A percentile compares a stretch with the other conserved stretches of the same genome.
These are phyloP conservation scores for Fusarium fracticaudum DNA, from an alignment of 2,329 filamentous ascomycete species.

Conservation along the genomic window DNA sequence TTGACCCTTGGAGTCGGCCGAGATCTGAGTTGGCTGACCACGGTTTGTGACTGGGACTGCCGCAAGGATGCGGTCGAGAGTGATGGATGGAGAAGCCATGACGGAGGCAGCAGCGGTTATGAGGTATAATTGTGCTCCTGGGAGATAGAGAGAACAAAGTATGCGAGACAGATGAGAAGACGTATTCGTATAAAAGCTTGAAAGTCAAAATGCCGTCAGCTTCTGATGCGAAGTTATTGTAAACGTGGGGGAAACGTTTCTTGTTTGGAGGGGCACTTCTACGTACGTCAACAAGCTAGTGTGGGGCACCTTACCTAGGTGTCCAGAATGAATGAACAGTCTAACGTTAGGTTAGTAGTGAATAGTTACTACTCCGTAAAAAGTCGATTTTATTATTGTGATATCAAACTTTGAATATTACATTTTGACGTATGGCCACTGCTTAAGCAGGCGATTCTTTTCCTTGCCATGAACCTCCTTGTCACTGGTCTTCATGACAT, in stretches of 20 bases:
- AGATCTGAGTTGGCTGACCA: slow-evolving; percentile 89
- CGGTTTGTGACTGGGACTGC: slow-evolving; percentile 84
- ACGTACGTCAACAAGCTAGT: slow-evolving; percentile 10
- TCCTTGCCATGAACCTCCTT: background rate
- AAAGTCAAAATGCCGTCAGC: slow-evolving; percentile 20
- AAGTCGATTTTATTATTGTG: background rate
- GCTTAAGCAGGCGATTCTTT: background rate
- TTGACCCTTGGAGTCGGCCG: slow-evolving; percentile 87
- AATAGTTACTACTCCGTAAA: background rate
- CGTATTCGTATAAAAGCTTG: background rate
- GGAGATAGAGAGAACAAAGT: background rate
- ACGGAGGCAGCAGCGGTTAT: background rate
- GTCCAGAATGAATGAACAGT: background rate
- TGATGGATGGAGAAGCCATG: slow-evolving; percentile 59
- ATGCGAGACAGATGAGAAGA: slow-evolving; percentile 11
- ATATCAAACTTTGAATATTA: background rate
- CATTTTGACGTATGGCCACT: background rate
- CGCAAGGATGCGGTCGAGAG: slow-evolving; percentile 78
- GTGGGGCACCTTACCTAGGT: slow-evolving; percentile 14
- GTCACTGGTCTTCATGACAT: background rate
- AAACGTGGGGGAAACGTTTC: slow-evolving; percentile 23
- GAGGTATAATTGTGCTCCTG: background rate
- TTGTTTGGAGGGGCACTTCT: slow-evolving; percentile 26
- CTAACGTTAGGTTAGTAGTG: background rate
- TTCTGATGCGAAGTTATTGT: slow-evolving; percentile 17